Evolutionary conservation across 2,329 filamentous ascomycete genomes (phyloP).

Genomic region (Xylariaceae sp.): DNA sequence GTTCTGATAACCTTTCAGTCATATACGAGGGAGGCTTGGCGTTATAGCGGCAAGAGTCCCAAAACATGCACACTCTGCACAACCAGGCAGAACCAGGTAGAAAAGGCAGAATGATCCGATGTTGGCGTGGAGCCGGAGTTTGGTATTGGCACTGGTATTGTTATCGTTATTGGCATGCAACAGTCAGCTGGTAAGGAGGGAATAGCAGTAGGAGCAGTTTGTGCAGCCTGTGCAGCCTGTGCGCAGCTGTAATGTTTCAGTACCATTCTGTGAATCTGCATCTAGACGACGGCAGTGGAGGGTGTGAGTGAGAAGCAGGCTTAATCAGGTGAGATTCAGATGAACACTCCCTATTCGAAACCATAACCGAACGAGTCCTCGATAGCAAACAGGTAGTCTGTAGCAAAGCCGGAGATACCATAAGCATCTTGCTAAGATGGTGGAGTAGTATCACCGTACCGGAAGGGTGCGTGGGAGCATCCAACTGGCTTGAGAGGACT

Average conservation of each 20-base stretch:
- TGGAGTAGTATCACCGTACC: conserved; percentile 31
- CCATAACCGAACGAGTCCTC: conserved; percentile 9
- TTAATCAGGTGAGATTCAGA: conserved; percentile 23
- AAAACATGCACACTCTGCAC: neutral
- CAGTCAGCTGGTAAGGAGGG: neutral
- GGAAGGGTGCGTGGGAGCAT: conserved; percentile 28
- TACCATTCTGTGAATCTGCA: conserved; percentile 2
- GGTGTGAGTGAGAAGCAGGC: conserved; percentile 1
- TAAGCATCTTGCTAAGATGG: conserved; percentile 18
- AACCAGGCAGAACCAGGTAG: neutral
- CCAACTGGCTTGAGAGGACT: conserved; percentile 25
- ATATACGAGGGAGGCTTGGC: conserved; percentile 2
- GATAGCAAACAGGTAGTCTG: neutral
- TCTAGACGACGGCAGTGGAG: conserved; percentile 1
- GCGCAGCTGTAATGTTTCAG: neutral
- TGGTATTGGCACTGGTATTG: neutral
- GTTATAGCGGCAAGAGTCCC: conserved; percentile 12
- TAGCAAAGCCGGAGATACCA: neutral
- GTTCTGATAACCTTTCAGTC: conserved; percentile 2
- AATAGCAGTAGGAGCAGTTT: neutral
- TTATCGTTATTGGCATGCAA: conserved; percentile 3
- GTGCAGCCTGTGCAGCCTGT: neutral
- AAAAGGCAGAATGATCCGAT: neutral
- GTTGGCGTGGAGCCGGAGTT: neutral
- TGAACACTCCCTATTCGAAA: conserved; percentile 19